Conservation (phyloP, 257 asterid species). For the Ocimum tenuiflorum region DNA sequence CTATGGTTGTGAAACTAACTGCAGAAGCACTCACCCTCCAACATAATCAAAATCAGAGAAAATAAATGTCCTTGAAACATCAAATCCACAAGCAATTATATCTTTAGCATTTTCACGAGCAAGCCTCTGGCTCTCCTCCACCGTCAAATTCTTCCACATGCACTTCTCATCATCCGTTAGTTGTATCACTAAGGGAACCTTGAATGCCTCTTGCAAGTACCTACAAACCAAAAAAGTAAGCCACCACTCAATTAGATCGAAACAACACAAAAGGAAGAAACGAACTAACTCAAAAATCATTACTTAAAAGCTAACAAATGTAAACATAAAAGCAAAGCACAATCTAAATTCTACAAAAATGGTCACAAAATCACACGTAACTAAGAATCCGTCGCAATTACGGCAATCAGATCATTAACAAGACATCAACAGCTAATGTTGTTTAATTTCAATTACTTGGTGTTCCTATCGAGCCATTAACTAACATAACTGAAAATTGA, state of each 20-base stretch:
- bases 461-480: too few relatives aligned
- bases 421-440: not conserved
- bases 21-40: slow-evolving; percentile 65
- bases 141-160: slow-evolving; percentile 87
- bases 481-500: not conserved
- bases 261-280: not conserved
- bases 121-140: slow-evolving; percentile 90
- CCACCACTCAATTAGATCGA: not conserved
- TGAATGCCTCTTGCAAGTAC: slow-evolving; percentile 90
- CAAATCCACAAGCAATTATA: slow-evolving; percentile 97
- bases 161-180: slow-evolving; percentile 96
- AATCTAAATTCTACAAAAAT: not conserved
- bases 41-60: slow-evolving; percentile 85
- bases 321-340: not conserved
- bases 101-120: slow-evolving; percentile 98
- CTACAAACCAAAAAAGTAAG: slow-evolving; percentile 28
- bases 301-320: not conserved
- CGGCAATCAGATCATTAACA: not conserved
- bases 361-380: not conserved
- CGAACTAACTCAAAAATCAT: not conserved
- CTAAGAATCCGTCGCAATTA: not conserved
- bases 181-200: slow-evolving; percentile 92
- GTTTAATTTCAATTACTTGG: too few relatives aligned
- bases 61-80: slow-evolving; percentile 77
- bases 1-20: not conserved